These are phyloP conservation scores for Alternaria solani DNA, from an alignment of 2,329 filamentous ascomycete species.

Conservation along the genomic window DNA sequence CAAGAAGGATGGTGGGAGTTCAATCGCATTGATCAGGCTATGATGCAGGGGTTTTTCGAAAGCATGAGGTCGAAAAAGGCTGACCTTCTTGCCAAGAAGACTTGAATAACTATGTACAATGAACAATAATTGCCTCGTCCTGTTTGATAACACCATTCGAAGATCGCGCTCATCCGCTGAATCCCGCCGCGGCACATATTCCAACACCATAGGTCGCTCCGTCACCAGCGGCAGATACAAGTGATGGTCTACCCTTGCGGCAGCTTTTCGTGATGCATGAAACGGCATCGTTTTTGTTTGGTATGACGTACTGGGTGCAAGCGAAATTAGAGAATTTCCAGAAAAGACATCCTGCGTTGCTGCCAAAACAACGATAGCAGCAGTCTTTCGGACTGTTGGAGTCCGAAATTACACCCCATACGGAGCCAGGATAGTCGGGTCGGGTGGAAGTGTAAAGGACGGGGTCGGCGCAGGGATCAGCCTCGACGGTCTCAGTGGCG, in stretches of 20 bases:
- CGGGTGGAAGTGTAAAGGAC: neutral
- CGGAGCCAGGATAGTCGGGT: neutral
- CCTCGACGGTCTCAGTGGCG: neutral
- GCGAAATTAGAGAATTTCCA: neutral
- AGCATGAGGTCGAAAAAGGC: constrained; percentile 8
- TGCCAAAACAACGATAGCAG: neutral
- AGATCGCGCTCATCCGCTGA: neutral
- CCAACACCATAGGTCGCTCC: neutral
- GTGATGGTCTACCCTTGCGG: neutral
- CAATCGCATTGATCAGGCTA: constrained; percentile 3
- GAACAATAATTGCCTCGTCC: neutral
- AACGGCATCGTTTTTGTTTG: neutral
- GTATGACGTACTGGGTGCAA: neutral
- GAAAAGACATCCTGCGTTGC: neutral
- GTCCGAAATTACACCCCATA: neutral
- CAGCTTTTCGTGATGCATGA: neutral
- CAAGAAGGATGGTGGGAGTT: constrained; percentile 27
- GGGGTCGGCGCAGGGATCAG: neutral
- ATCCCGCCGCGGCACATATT: neutral
- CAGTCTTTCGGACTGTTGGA: neutral
- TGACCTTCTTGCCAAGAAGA: neutral
- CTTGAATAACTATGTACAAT: neutral
- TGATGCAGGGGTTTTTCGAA: constrained; percentile 5
- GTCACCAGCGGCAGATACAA: neutral
- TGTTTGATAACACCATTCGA: neutral